Conservation (phyloP, 306 rosid species). For the Quercus ilex region DNA sequence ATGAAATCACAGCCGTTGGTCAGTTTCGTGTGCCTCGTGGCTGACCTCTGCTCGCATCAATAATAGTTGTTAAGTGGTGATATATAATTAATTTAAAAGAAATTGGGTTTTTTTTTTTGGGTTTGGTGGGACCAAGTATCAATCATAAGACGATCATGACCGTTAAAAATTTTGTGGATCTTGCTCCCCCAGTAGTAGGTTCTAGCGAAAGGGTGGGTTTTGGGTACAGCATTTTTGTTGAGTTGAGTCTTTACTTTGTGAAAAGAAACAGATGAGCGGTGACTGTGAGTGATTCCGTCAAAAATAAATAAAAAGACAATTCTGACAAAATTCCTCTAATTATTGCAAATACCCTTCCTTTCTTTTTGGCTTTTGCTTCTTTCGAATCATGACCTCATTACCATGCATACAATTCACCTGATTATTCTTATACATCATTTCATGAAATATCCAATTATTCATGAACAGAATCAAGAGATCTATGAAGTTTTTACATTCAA, state of each 20-base stretch:
- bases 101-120: neutral
- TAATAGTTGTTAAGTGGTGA: neutral
- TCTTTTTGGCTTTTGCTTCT: conserved; percentile 17
- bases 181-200: neutral
- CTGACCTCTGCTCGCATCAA: neutral
- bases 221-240: too few relatives aligned
- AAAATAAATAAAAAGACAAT: neutral
- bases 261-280: neutral
- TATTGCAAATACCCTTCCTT: conserved; percentile 28
- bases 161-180: neutral
- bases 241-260: neutral
- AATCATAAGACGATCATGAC: neutral
- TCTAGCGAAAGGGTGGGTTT: too few relatives aligned
- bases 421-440: too few relatives aligned
- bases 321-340: conserved; percentile 24
- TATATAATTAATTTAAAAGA: neutral
- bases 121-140: neutral
- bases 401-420: conserved; percentile 17
- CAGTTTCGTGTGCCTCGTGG: neutral
- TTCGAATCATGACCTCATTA: neutral
- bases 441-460: too few relatives aligned
- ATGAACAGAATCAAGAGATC: too few relatives aligned
- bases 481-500: too few relatives aligned
- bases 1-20: conserved; percentile 19
- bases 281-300: neutral